Conservation (phyloP, 2,329 filamentous ascomycete species). For the Capronia americana region DNA sequence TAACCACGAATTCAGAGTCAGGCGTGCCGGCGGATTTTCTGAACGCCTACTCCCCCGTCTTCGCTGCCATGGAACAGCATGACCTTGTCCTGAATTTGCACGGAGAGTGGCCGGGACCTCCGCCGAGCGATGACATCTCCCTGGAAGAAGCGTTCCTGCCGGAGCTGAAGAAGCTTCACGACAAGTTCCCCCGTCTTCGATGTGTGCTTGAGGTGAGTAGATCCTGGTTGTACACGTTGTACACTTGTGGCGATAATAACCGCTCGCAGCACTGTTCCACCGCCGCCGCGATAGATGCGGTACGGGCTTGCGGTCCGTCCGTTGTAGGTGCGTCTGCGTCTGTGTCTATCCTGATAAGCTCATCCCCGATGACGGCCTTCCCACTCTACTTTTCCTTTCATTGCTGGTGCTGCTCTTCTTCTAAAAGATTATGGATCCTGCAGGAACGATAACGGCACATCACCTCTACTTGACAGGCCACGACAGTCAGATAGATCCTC, state of each 20-base stretch:
- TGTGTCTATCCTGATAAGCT: not conserved
- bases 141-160: slow-evolving; percentile 80
- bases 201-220: slow-evolving; percentile 57
- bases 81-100: slow-evolving; percentile 91
- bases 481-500: slow-evolving; percentile 72
- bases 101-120: slow-evolving; percentile 71
- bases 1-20: slow-evolving; percentile 64
- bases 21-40: slow-evolving; percentile 53
- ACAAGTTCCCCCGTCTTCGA: slow-evolving; percentile 73
- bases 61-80: slow-evolving; percentile 86
- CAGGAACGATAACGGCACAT: slow-evolving; percentile 81
- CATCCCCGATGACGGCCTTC: not conserved
- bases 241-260: not conserved
- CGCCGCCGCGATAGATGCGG: slow-evolving; percentile 77
- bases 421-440: not conserved
- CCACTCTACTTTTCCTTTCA: not conserved
- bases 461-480: slow-evolving; percentile 82
- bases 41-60: slow-evolving; percentile 62
- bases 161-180: slow-evolving; percentile 74
- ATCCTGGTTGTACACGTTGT: not conserved
- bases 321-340: slow-evolving; percentile 63
- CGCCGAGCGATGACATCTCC: slow-evolving; percentile 50
- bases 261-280: slow-evolving; percentile 75
- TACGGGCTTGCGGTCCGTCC: slow-evolving; percentile 75
- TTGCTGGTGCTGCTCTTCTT: not conserved